Base-by-base conservation (phyloP, 2,329 filamentous ascomycete genomes). In the Cytospora leucostoma region DNA sequence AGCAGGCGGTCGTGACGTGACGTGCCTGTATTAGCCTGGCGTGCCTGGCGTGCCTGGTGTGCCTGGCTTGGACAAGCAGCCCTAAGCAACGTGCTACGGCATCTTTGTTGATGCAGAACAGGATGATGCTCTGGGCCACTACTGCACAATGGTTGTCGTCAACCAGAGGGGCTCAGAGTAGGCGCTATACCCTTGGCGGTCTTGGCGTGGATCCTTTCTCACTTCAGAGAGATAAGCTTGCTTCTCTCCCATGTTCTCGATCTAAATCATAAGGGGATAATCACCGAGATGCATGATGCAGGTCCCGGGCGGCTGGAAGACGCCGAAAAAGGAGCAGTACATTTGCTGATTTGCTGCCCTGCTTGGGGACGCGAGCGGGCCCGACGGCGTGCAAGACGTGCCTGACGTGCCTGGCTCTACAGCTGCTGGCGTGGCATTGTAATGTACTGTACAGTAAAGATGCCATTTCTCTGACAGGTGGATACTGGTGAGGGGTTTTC, bases 171-270 rank as follows among this genome's bases (percentile, higher is more conserved):
- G 60, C 35, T 59, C 10, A 1, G 21, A 38, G 33, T n/a, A 44
- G 49, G 27, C 47, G 47, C 60, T 52, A 62, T 44, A 8, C 53
- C 54, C 60, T 62, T 62, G 60, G 60, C 60, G 51, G 37, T 19
- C 60, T 62, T 62, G 60, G 60, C 54, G 38, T 35, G 53, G 53
- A 62, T 53, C 54, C 55, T 59, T 27, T 19, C 55, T 62, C 44
- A 58, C 55, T 59, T 62, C 44, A 58, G 60, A 54, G 60, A 62
- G 53, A 62, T 62, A 62, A 62, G 53, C 60, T 62, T 62, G 37
- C 49, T 49, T 32, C 38, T 15, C 27, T 27, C 27, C 27, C 27
- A 27, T 27, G 27, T 33, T 40, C 34, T 44, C 44, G 21, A 47
- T 56, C 44, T 21, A 27, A 27, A 27, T 27, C 44, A 47, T 12